Evolutionary conservation across 768 basidiomycete genomes (phyloP).

Genomic region (Suillus fuscotomentosus): DNA sequence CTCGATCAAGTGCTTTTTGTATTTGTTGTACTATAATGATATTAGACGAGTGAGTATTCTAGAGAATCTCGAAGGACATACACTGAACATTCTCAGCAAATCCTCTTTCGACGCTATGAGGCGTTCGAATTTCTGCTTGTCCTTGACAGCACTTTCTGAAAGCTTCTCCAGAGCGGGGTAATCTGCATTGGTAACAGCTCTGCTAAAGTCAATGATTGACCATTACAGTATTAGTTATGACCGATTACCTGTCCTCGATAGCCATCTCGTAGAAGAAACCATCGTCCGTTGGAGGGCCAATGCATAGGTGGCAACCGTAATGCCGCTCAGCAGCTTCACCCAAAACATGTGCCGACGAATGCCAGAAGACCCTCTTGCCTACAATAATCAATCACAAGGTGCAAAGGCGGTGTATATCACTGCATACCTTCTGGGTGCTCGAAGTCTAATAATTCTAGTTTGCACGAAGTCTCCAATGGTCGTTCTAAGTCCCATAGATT

Average conservation of each 20-base stretch:
- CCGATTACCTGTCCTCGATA: slow-evolving; percentile 66
- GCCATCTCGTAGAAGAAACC: slow-evolving; percentile 99
- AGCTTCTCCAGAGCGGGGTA: slow-evolving; percentile 89
- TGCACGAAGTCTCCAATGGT: slow-evolving; percentile 83
- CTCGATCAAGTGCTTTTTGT: slow-evolving; percentile 94
- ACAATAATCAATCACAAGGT: slow-evolving; percentile 2
- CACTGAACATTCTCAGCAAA: slow-evolving; percentile 95
- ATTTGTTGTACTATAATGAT: slow-evolving; percentile 87
- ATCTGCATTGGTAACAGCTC: slow-evolving; percentile 77
- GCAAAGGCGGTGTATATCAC: neutral
- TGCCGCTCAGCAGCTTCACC: slow-evolving; percentile 96
- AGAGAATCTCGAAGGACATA: slow-evolving; percentile 38
- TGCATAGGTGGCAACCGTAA: slow-evolving; percentile 95
- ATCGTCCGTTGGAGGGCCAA: slow-evolving; percentile 95
- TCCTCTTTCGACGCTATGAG: slow-evolving; percentile 91
- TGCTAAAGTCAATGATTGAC: slow-evolving; percentile 24
- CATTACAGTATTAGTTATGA: neutral
- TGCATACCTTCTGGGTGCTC: slow-evolving; percentile 79
- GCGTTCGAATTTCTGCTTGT: slow-evolving; percentile 96
- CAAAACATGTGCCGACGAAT: slow-evolving; percentile 97
- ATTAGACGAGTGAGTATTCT: slow-evolving; percentile 3
- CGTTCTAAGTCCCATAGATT: slow-evolving; percentile 93
- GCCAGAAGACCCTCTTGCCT: slow-evolving; percentile 99
- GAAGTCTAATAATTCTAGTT: slow-evolving; percentile 86
- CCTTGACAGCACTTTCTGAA: slow-evolving; percentile 85